These are phyloP conservation scores for Neofusicoccum laricinum DNA, from an alignment of 2,329 filamentous ascomycete genomes.

Conservation along the genomic window DNA sequence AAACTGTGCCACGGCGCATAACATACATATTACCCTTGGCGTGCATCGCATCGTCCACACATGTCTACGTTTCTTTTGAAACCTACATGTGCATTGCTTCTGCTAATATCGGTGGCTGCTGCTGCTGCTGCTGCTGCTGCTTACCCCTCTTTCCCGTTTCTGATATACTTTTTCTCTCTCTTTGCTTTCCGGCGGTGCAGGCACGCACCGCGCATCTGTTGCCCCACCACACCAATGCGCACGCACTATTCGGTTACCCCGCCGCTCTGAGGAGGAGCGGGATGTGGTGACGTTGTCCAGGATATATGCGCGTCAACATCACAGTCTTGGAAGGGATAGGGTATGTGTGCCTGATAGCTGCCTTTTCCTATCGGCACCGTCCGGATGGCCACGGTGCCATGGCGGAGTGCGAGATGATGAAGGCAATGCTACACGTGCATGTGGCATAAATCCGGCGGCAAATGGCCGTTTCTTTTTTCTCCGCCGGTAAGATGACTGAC, in stretches of 20 bases:
- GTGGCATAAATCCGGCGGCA: too few species aligned
- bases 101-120: neutral
- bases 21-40: neutral
- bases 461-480: neutral
- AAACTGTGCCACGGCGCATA: neutral
- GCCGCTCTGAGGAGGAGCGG: too few species aligned
- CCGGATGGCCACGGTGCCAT: too few species aligned
- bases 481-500: neutral
- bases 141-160: neutral
- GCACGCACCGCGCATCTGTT: neutral
- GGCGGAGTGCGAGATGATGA: too few species aligned
- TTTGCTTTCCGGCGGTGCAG: neutral
- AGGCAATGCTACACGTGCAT: too few species aligned
- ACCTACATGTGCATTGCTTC: neutral
- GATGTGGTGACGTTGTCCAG: too few species aligned
- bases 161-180: neutral
- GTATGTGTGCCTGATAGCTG: too few species aligned
- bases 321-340: too few species aligned
- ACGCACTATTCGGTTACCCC: too few species aligned
- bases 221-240: neutral
- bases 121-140: neutral
- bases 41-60: neutral
- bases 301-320: too few species aligned
- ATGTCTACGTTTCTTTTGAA: neutral
- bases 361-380: too few species aligned